phyloP scores from a whole-genome alignment of 768 basidiomycete species.

The Leccinum pellstonianum region DNA sequence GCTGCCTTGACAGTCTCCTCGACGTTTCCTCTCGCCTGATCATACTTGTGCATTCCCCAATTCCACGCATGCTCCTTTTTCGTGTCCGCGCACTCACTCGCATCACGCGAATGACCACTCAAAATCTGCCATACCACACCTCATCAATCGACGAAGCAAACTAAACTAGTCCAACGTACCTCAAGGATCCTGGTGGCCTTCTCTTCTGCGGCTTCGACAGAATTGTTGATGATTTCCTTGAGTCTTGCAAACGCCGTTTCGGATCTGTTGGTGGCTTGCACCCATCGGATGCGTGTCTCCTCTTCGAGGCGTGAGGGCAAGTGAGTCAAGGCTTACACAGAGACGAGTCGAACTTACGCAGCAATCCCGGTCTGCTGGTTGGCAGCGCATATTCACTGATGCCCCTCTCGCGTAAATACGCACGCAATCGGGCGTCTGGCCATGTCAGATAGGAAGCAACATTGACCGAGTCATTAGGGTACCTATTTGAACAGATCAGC shows the following conservation, averaged over 20 bases:
- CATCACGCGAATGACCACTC: slow-evolving; percentile 35
- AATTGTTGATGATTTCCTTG: slow-evolving; percentile 61
- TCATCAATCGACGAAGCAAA: neutral
- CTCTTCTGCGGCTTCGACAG: slow-evolving; percentile 76
- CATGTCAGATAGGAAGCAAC: slow-evolving; percentile 76
- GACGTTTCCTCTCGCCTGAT: slow-evolving; percentile 25
- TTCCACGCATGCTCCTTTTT: slow-evolving; percentile 14
- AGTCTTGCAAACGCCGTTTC: slow-evolving; percentile 61
- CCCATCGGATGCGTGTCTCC: slow-evolving; percentile 78
- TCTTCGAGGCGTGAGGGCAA: slow-evolving; percentile 37
- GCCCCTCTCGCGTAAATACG: slow-evolving; percentile 78
- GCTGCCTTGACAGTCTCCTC: slow-evolving; percentile 23
- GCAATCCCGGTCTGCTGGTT: slow-evolving; percentile 65
- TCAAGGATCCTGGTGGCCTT: slow-evolving; percentile 53
- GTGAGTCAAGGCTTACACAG: too few relatives aligned
- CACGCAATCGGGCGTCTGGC: slow-evolving; percentile 91
- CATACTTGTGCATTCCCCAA: slow-evolving; percentile 27
- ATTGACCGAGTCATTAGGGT: slow-evolving; percentile 44
- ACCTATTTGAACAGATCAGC: slow-evolving; percentile 38
- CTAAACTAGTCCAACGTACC: slow-evolving; percentile 13
- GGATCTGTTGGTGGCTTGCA: slow-evolving; percentile 58
- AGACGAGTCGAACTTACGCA: slow-evolving; percentile 49
- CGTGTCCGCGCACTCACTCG: slow-evolving; percentile 20
- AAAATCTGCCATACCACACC: slow-evolving; percentile 32
- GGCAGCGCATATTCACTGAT: slow-evolving; percentile 69